Conservation (phyloP, 2,329 filamentous ascomycete species). For the Talaromyces atroroseus region DNA sequence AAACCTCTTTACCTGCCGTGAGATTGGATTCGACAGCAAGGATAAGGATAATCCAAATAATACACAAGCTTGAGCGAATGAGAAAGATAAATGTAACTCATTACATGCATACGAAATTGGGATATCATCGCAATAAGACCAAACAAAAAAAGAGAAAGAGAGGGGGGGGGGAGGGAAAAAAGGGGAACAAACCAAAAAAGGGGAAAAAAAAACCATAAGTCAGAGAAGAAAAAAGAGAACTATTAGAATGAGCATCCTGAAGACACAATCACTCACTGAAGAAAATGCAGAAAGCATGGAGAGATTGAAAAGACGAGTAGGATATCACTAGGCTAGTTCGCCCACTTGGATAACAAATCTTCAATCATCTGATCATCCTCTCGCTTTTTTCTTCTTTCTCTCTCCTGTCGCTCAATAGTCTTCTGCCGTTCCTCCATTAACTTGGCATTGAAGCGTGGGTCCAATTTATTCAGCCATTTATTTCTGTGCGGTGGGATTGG, state of each 20-base stretch:
- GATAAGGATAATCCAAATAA: not conserved
- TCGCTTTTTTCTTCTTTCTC: slow-evolving; percentile 8
- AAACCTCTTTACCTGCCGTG: not conserved
- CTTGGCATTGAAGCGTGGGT: slow-evolving; percentile 13
- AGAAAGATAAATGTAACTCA: not conserved
- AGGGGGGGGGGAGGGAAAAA: too few species aligned
- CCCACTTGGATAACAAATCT: slow-evolving; percentile 10
- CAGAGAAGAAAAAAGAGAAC: not conserved
- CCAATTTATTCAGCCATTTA: slow-evolving; percentile 13
- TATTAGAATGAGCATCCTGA: not conserved
- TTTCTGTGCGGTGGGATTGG: slow-evolving; percentile 9
- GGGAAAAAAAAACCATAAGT: not conserved
- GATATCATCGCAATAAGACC: slow-evolving; percentile 13
- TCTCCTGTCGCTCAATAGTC: slow-evolving; percentile 8
- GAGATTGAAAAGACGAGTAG: not conserved
- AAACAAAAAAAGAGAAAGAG: not conserved
- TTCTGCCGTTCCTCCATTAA: slow-evolving; percentile 11
- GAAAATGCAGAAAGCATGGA: not conserved
- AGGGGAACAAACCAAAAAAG: not conserved
- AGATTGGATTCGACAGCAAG: not conserved
- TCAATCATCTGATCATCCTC: slow-evolving; percentile 11
- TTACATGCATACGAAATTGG: slow-evolving; percentile 10
- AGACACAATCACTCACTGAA: not conserved
- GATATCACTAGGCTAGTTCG: not conserved
- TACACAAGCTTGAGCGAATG: not conserved